These are phyloP conservation scores for Amoebophrya sp. DNA, from an alignment of 169 alveolate genomes.

Conservation along the genomic window DNA sequence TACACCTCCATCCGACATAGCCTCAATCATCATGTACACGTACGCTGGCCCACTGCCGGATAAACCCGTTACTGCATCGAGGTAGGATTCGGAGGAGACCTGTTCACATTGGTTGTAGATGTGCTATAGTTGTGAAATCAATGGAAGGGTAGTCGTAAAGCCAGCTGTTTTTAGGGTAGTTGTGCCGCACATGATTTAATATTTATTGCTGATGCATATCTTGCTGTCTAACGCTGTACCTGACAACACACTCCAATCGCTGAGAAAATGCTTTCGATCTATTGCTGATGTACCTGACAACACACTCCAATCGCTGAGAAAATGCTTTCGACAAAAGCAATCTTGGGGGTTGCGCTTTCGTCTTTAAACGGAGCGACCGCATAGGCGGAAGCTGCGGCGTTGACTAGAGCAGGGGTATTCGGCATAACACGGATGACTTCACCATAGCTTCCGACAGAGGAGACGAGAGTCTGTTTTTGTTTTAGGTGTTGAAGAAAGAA, in stretches of 20 bases:
- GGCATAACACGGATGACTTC: too few species aligned
- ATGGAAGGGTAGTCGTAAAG: too few species aligned
- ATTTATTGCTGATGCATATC: too few species aligned
- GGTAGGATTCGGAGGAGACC: constrained; percentile 35
- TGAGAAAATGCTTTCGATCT: neutral
- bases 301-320: neutral
- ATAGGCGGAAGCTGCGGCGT: neutral
- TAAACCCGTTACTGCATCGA: constrained; percentile 52
- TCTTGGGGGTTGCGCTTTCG: neutral
- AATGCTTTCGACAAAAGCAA: neutral
- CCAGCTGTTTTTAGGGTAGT: too few species aligned
- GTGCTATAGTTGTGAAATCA: too few species aligned
- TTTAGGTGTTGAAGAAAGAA: too few species aligned
- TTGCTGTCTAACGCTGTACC: too few species aligned
- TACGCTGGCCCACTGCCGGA: constrained; percentile 56
- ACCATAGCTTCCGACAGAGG: too few species aligned
- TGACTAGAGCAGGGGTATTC: neutral
- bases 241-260: neutral
- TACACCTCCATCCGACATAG: constrained; percentile 53
- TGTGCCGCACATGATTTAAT: too few species aligned
- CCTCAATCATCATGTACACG: constrained; percentile 51
- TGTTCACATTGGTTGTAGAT: neutral
- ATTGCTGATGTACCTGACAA: neutral
- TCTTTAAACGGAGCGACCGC: neutral
- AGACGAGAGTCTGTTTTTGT: too few species aligned